Conservation (phyloP, 169 alveolate species). For the Perkinsus marinus region DNA sequence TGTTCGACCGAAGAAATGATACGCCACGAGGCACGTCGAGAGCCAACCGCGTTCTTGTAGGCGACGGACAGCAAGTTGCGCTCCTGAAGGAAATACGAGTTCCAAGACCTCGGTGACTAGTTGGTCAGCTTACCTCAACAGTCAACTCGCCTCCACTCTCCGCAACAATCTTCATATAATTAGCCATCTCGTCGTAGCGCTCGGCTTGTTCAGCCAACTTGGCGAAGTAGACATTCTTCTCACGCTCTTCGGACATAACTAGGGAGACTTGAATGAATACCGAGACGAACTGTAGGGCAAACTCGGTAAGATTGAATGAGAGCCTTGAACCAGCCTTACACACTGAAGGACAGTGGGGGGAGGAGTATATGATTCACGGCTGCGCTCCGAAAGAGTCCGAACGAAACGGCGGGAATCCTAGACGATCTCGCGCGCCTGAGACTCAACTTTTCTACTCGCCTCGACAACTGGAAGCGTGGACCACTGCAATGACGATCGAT, state of each 20-base stretch:
- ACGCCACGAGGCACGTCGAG: slow-evolving; percentile 96
- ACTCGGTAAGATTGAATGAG: too few relatives aligned
- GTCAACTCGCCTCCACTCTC: not conserved
- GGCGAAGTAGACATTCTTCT: slow-evolving; percentile 63
- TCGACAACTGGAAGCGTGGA: too few relatives aligned
- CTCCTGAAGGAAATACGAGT: slow-evolving; percentile 7
- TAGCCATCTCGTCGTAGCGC: slow-evolving; percentile 94
- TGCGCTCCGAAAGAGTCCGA: too few relatives aligned
- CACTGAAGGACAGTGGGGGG: too few relatives aligned
- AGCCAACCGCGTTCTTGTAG: slow-evolving; percentile 94
- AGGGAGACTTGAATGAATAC: not conserved
- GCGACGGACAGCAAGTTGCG: slow-evolving; percentile 82
- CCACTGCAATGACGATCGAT: too few relatives aligned
- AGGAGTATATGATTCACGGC: too few relatives aligned
- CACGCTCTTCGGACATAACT: slow-evolving; percentile 15
- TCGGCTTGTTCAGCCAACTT: slow-evolving; percentile 99
- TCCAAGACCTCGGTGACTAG: not conserved
- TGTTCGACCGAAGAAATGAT: slow-evolving; percentile 79
- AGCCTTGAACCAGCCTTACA: too few relatives aligned
- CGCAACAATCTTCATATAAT: slow-evolving; percentile 16
- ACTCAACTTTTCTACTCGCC: too few relatives aligned
- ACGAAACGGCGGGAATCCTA: too few relatives aligned
- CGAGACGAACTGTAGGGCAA: not conserved
- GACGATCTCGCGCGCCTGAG: too few relatives aligned
- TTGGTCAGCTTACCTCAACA: not conserved